A percentile compares a stretch with the other conserved stretches of the same genome.
Conservation (phyloP, 2,329 filamentous ascomycete genomes). For the Akanthomyces dipterigenus region DNA sequence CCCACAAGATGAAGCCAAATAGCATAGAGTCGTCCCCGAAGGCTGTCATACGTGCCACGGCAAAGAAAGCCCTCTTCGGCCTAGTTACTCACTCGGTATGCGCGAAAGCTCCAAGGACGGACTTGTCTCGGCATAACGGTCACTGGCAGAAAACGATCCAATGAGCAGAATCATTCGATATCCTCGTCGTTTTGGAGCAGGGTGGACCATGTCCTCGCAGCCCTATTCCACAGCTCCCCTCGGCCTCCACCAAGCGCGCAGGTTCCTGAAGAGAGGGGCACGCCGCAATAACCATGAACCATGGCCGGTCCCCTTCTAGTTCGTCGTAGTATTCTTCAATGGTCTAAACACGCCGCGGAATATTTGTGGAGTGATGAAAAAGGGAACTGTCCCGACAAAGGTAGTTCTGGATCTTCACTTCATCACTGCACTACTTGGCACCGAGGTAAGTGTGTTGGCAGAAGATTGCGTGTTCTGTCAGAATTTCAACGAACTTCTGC, state of each 20-base stretch:
- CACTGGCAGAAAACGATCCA: background rate
- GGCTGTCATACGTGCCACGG: background rate
- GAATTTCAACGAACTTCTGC: background rate
- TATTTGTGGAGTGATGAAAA: background rate
- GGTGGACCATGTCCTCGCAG: background rate
- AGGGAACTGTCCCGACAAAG: background rate
- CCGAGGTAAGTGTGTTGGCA: background rate
- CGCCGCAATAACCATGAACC: too few relatives aligned
- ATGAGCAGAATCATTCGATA: background rate
- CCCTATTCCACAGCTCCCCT: background rate
- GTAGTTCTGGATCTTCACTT: background rate
- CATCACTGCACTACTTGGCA: background rate
- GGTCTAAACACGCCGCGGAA: background rate
- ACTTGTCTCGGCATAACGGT: background rate
- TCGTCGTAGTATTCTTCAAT: background rate
- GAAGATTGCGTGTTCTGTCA: background rate
- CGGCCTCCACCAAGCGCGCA: background rate
- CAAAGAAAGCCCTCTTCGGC: background rate
- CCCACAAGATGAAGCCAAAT: background rate
- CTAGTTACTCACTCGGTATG: background rate
- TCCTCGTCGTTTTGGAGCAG: background rate
- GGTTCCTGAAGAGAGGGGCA: background rate
- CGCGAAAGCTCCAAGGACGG: background rate
- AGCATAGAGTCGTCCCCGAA: background rate
- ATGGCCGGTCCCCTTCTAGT: background rate